Evolutionary conservation across 495 filamentous ascomycete genomes (phyloP).

Genomic region (Cairneyella variabilis): DNA sequence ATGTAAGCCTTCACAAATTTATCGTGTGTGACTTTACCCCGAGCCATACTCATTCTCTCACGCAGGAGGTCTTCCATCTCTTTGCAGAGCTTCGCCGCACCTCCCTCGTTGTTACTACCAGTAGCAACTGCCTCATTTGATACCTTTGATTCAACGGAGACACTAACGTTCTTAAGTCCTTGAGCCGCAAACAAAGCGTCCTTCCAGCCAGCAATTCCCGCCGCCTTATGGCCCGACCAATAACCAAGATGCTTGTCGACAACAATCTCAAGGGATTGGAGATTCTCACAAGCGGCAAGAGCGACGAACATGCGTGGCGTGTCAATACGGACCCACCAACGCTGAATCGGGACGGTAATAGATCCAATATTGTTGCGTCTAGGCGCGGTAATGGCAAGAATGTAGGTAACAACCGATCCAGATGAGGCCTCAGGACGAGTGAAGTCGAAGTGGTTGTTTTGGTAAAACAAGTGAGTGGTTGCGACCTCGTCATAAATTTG

Average conservation of each 20-base stretch:
- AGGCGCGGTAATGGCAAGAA: slow-evolving; percentile 15
- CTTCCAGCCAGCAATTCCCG: too few relatives aligned
- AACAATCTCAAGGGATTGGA: slow-evolving; percentile 1
- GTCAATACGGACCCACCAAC: background rate
- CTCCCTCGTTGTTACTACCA: too few relatives aligned
- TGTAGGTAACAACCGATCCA: slow-evolving; percentile 1
- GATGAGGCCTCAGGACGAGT: background rate
- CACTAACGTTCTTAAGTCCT: background rate
- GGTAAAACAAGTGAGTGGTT: slow-evolving; percentile 13
- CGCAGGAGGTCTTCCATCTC: background rate
- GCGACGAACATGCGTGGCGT: background rate
- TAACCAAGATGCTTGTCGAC: too few relatives aligned
- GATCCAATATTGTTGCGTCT: background rate
- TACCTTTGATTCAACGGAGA: background rate
- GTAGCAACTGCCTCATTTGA: too few relatives aligned
- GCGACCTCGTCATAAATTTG: slow-evolving; percentile 17
- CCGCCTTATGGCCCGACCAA: too few relatives aligned
- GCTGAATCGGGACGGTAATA: background rate
- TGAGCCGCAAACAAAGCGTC: background rate
- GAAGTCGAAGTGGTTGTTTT: slow-evolving; percentile 10
- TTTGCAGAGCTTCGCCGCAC: background rate
- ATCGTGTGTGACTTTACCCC: background rate
- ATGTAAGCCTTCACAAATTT: background rate
- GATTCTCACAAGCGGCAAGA: slow-evolving; percentile 1
- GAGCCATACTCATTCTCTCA: background rate